A percentile compares a stretch with the other conserved stretches of the same genome.
phyloP scores from a whole-genome alignment of 768 basidiomycete genomes.

The Ramaria sp. region DNA sequence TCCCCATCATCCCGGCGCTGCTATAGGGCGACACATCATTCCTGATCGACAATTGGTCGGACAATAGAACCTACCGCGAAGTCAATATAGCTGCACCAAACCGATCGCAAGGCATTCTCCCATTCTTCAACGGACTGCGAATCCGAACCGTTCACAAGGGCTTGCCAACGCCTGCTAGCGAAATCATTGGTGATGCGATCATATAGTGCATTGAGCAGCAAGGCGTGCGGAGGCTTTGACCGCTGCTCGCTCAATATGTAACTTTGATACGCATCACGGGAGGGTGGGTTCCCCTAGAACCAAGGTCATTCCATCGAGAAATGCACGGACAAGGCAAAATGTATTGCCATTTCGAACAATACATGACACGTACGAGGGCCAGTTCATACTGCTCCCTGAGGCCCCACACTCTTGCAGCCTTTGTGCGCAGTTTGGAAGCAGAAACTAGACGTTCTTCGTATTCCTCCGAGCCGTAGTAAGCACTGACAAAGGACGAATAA shows the following conservation, averaged over 20 bases:
- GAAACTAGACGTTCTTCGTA: conserved; percentile 71
- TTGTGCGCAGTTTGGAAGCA: conserved; percentile 63
- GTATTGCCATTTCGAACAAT: background rate
- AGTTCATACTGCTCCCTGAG: conserved; percentile 55
- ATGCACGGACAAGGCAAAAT: background rate
- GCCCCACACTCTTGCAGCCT: conserved; percentile 48
- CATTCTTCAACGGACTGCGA: conserved; percentile 17
- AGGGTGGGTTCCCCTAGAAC: conserved; percentile 24
- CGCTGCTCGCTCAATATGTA: conserved; percentile 57
- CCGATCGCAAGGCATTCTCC: conserved; percentile 46
- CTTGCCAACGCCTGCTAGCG: conserved; percentile 5
- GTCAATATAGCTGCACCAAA: conserved; percentile 71
- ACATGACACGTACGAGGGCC: conserved; percentile 37
- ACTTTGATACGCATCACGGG: conserved; percentile 50
- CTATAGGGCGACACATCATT: background rate
- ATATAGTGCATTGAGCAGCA: conserved; percentile 47
- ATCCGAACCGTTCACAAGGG: conserved; percentile 1
- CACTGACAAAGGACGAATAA: conserved; percentile 86
- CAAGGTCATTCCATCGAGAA: background rate
- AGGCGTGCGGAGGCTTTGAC: conserved; percentile 45
- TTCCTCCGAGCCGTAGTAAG: conserved; percentile 55
- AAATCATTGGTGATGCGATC: conserved; percentile 55
- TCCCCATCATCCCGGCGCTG: conserved; percentile 37
- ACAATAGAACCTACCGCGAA: conserved; percentile 41
- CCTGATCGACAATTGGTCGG: background rate